A percentile compares a stretch with the other conserved stretches of the same genome.
Conservation (phyloP, 2,329 filamentous ascomycete species). For the Paramyrothecium roridum region DNA sequence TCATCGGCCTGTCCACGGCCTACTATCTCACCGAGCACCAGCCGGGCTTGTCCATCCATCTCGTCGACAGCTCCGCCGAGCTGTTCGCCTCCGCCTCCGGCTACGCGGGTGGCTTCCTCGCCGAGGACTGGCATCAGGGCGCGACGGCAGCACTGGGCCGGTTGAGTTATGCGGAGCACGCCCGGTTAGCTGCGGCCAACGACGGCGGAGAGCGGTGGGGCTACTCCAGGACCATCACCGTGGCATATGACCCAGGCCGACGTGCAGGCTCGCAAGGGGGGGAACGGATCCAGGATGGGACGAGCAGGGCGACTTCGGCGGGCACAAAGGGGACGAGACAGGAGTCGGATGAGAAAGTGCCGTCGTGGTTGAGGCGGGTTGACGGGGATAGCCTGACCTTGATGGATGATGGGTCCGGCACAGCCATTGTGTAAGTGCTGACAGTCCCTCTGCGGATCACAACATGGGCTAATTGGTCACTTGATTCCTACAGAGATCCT, state of each 20-base stretch:
- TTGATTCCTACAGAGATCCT: slow-evolving; percentile 52
- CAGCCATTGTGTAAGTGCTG: slow-evolving; percentile 59
- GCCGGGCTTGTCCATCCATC: slow-evolving; percentile 37
- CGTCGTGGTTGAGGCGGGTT: slow-evolving; percentile 29
- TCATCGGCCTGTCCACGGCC: slow-evolving; percentile 68
- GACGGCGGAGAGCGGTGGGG: slow-evolving; percentile 52
- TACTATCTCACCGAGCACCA: slow-evolving; percentile 62
- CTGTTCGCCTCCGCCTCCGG: slow-evolving; percentile 74
- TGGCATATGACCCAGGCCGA: slow-evolving; percentile 41
- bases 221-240: slow-evolving; percentile 51
- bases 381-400: slow-evolving; percentile 55
- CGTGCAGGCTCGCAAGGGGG: slow-evolving; percentile 39
- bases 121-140: slow-evolving; percentile 67
- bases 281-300: slow-evolving; percentile 65
- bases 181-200: slow-evolving; percentile 56
- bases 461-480: neutral
- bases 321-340: slow-evolving; percentile 30
- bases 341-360: slow-evolving; percentile 25
- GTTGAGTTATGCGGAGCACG: slow-evolving; percentile 68
- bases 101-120: slow-evolving; percentile 71
- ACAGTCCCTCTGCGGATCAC: neutral
- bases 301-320: slow-evolving; percentile 53
- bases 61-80: slow-evolving; percentile 43
- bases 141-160: slow-evolving; percentile 56
- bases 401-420: slow-evolving; percentile 58